Evolutionary conservation across 495 filamentous ascomycete species (phyloP), one percentile per base, ranked within the genome.

Genomic region (Cladorrhinum samala): DNA sequence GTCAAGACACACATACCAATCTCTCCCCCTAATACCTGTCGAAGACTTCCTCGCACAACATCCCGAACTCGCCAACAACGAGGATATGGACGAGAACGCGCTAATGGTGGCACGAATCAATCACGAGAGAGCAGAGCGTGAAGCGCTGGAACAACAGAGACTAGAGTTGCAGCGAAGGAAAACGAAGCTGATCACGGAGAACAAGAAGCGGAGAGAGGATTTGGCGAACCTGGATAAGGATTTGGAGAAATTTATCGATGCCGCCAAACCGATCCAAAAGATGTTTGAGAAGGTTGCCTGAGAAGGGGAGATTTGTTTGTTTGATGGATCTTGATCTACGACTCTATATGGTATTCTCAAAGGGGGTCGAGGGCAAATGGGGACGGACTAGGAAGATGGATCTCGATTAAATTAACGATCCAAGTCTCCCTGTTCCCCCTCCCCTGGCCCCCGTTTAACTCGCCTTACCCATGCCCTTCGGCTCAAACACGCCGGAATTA

Each of bases 201-300:
- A 96, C 61, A 95, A 95, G 75, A 95, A 89, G 72, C 78, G 91
- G 46, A 92, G 93, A 67, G 91, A 96, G 50, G 89, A 98, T 64
- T 72, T 98, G 21, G 88, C 84, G 30, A 94, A 83, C 57, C 73
- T 96, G 33, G 91, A 95, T 61, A 83, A 87, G 69, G 87, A 94
- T 65, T 72, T 95, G 57, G 91, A 95, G 72, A 88, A 88, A 61
- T 95, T 95, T 61, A 88, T 95, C 57, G 88, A 91, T 64, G 83
- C 87, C 20, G 87, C 87, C 25, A 91, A 89, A 81, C 87, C 87
- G 0, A 90, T 91, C 52, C 85, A 88, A 61, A 88, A 84, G 67
- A 79, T 86, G 27, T 89, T 91, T 57, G 87, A 91, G 67, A 87
- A 89, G 73, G 83, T 76, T 23, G 73, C 75, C 5, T 79, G 70